phyloP scores from a whole-genome alignment of 805 yeast species.

The Candida parachauliodes region DNA sequence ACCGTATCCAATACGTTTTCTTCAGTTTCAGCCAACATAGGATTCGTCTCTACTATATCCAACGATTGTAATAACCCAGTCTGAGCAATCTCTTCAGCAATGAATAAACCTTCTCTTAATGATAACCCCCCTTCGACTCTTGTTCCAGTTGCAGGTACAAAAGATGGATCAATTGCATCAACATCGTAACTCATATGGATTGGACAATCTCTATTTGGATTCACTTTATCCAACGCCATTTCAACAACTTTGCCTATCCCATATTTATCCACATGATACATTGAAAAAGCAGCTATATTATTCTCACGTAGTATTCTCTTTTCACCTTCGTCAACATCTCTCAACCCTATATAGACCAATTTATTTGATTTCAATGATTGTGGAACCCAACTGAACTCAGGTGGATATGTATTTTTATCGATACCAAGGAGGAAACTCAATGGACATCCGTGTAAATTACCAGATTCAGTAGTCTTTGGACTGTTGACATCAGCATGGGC shows the following conservation, averaged over 20 bases:
- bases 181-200: conserved; percentile 92
- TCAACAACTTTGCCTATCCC: conserved; percentile 90
- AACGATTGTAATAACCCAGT: conserved; percentile 84
- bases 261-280: conserved; percentile 93
- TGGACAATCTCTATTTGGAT: conserved; percentile 66
- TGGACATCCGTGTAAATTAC: conserved; percentile 96
- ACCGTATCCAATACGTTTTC: conserved; percentile 79
- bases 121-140: conserved; percentile 96
- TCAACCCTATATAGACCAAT: conserved; percentile 87
- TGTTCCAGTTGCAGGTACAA: conserved; percentile 96
- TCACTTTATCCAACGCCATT: conserved; percentile 78
- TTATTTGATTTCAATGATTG: conserved; percentile 59
- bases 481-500: conserved; percentile 98
- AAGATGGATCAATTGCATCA: conserved; percentile 93
- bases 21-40: conserved; percentile 76
- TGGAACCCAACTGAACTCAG: conserved; percentile 79
- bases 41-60: conserved; percentile 93
- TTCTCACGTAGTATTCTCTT: conserved; percentile 65
- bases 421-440: conserved; percentile 87
- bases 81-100: conserved; percentile 89
- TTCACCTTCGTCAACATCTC: conserved; percentile 91
- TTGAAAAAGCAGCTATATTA: conserved; percentile 80
- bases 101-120: conserved; percentile 87
- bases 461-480: conserved; percentile 75
- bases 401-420: conserved; percentile 63